These are phyloP conservation scores for Poa pratensis DNA, from an alignment of 176 grass and related monocot genomes.

Conservation along the genomic window DNA sequence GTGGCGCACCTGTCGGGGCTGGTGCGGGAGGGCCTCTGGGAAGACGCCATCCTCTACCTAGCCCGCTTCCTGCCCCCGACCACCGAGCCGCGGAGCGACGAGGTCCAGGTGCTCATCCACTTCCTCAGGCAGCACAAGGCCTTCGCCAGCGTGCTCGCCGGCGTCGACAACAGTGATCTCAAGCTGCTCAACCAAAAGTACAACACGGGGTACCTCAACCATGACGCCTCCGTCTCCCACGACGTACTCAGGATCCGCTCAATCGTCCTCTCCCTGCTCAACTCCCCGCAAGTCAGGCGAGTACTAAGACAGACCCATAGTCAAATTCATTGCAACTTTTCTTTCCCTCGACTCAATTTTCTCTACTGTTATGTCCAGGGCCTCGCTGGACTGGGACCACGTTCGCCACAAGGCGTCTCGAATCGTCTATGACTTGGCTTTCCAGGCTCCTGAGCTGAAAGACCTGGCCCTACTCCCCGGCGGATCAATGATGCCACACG, in stretches of 20 bases:
- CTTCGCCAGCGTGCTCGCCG: neutral
- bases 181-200: neutral
- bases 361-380: neutral
- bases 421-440: neutral
- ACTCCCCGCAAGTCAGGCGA: neutral
- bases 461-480: neutral
- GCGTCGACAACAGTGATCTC: neutral
- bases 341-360: neutral
- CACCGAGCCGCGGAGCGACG: neutral
- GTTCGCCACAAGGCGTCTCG: neutral
- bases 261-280: neutral
- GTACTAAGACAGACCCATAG: neutral
- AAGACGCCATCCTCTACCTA: neutral
- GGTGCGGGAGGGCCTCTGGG: constrained; percentile 2
- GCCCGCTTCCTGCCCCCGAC: neutral
- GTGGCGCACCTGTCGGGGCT: neutral
- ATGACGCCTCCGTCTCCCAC: neutral
- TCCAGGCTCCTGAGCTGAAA: neutral
- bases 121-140: neutral
- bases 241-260: neutral
- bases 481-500: neutral
- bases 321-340: neutral
- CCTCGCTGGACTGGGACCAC: constrained; percentile 1
- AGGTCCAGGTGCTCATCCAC: neutral
- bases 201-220: neutral